Conservation (phyloP, 2,329 filamentous ascomycete genomes). For the Cladosporium sp. region DNA sequence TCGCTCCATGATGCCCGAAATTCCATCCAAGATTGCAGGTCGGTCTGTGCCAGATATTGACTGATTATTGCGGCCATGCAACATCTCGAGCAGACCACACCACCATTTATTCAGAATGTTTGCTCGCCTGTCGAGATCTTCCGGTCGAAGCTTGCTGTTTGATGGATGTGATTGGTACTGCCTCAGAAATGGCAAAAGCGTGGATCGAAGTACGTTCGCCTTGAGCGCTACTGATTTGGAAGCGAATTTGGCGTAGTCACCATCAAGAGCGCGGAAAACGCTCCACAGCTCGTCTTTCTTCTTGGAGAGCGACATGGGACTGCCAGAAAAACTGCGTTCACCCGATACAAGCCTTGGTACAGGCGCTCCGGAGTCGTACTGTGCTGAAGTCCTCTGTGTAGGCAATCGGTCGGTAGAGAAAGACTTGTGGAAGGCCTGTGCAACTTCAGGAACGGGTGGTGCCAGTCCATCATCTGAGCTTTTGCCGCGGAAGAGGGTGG, state of each 20-base stretch:
- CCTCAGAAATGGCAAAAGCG: constrained; percentile 72
- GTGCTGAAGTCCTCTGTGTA: constrained; percentile 31
- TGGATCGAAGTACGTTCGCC: constrained; percentile 67
- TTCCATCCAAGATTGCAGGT: constrained; percentile 72
- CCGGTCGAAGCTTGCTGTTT: constrained; percentile 61
- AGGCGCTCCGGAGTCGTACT: constrained; percentile 37
- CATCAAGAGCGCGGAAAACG: constrained; percentile 63
- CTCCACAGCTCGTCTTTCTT: constrained; percentile 69
- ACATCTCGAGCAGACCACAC: constrained; percentile 74
- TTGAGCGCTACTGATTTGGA: constrained; percentile 70
- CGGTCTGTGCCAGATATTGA: constrained; percentile 81
- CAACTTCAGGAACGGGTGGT: constrained; percentile 29
- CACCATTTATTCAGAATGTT: constrained; percentile 89
- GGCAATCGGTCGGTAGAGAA: constrained; percentile 47
- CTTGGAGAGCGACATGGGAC: constrained; percentile 30
- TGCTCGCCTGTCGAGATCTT: constrained; percentile 76
- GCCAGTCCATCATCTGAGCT: constrained; percentile 6
- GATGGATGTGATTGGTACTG: constrained; percentile 66
- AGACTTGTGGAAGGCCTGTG: constrained; percentile 42
- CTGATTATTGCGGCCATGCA: constrained; percentile 70
- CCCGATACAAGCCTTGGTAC: constrained; percentile 39
- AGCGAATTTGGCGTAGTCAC: constrained; percentile 69
- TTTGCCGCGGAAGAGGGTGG: constrained; percentile 6
- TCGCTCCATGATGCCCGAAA: constrained; percentile 79
- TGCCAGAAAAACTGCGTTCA: constrained; percentile 25